Percentiles rank a stretch among this genome's conserved stretches.
Conservation (phyloP, 179 eudicot species). For the Pouteria campechiana region DNA sequence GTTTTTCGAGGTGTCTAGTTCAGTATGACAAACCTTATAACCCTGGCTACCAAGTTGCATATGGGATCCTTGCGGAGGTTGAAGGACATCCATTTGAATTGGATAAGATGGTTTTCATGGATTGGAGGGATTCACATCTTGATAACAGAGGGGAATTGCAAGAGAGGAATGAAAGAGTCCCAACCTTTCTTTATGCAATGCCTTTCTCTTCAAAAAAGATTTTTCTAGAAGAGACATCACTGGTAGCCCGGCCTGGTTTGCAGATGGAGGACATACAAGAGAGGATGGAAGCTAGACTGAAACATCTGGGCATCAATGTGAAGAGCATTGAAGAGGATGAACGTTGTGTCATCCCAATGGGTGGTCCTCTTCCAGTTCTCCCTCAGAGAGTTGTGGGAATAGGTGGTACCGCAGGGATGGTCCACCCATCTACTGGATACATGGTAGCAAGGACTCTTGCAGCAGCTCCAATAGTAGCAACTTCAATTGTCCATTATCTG, state of each 20-base stretch:
- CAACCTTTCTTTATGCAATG: conserved; percentile 95
- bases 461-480: conserved; percentile 88
- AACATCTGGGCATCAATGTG: conserved; percentile 73
- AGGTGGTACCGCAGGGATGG: conserved; percentile 99
- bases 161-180: conserved; percentile 63
- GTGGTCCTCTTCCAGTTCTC: conserved; percentile 86
- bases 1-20: conserved; percentile 78
- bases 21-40: conserved; percentile 91
- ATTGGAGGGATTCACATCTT: conserved; percentile 96
- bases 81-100: conserved; percentile 91
- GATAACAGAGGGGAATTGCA: conserved; percentile 34
- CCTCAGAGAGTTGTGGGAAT: conserved; percentile 98
- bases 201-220: conserved; percentile 70
- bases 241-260: conserved; percentile 92
- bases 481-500: conserved; percentile 62
- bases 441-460: conserved; percentile 99
- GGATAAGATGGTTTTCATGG: conserved; percentile 95
- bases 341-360: conserved; percentile 94
- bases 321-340: conserved; percentile 92
- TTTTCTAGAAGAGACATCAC: conserved; percentile 92
- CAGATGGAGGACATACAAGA: conserved; percentile 77
- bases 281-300: conserved; percentile 84
- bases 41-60: conserved; percentile 96
- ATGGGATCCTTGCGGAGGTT: conserved; percentile 93
- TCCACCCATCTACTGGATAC: conserved; percentile 99